Base-by-base conservation (phyloP, 257 asterid species). In the Phtheirospermum japonicum region DNA sequence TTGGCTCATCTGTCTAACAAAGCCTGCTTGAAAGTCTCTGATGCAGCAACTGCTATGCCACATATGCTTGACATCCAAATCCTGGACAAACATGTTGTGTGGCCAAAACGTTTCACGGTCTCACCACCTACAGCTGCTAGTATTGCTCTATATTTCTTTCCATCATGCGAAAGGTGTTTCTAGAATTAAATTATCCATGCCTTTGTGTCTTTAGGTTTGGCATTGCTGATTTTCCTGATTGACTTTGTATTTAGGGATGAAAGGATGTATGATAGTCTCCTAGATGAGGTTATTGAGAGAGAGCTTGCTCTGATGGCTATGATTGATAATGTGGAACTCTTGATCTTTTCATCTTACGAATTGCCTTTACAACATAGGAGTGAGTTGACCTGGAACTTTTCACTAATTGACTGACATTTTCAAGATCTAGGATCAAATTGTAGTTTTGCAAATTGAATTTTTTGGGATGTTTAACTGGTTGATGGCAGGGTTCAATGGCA, bases 131-230 rank as follows among this genome's bases (percentile, higher is more conserved):
- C 71, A 64, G 57, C 67, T 7, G 57, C 71, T 19, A 57, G 71
- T 67, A 71, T 71, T 49, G 75, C 71, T 71, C 16, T 71, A 40
- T 71, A 64, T 57, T 71, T 71, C 63, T 71, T 71, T 51, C 75
- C 71, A 11, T 71, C 75, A 48, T 17, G 48, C 51, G 62, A 36
- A 17, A 71, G 67, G 75, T 71, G 43, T 48, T 42, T 33, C 7
- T 61, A 20, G 30, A 52, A 33, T 42, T 23, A 33, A 30, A 31
- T 43, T 40, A n/a, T 6, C n/a, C 28, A 7, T 8, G 3, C 48
- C 7, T n/a, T n/a, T 26, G 8, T 30, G 13, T 50, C 14, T 17
- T 53, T 33, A 0, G 16, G 23, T 17, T 57, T 55, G n/a, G 13
- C 20, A 2, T 32, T 55, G 46, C 61, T 34, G 16, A 12, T 20